phyloP scores from a whole-genome alignment of 371 early-diverging fungal species.

The Mucor circinelloides region DNA sequence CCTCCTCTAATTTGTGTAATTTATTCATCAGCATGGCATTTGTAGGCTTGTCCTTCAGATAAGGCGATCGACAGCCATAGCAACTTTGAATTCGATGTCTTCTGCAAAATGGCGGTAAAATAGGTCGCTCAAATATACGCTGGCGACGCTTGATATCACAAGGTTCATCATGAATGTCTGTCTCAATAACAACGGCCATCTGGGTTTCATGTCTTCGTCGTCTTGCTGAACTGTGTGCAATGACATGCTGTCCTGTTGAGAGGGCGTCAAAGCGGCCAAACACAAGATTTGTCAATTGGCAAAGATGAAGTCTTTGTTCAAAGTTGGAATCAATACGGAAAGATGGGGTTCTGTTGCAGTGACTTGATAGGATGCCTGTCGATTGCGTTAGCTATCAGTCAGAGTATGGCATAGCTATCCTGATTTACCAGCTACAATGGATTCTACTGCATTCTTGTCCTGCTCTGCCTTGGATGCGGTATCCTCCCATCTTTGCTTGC shows the following conservation, averaged over 20 bases:
- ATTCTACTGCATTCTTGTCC: slow-evolving; percentile 56
- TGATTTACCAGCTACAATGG: slow-evolving; percentile 47
- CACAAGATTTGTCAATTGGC: slow-evolving; percentile 62
- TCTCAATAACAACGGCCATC: slow-evolving; percentile 25
- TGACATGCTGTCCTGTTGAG: slow-evolving; percentile 42
- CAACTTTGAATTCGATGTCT: slow-evolving; percentile 46
- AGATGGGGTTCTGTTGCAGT: slow-evolving; percentile 44
- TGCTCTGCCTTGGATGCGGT: slow-evolving; percentile 49
- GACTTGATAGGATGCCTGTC: slow-evolving; percentile 59
- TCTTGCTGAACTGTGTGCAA: slow-evolving; percentile 37
- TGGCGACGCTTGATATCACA: slow-evolving; percentile 25
- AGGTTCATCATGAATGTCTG: slow-evolving; percentile 19
- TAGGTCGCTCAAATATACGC: slow-evolving; percentile 27
- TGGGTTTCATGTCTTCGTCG: slow-evolving; percentile 37
- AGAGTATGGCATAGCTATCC: too few relatives aligned
- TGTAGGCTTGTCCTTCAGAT: slow-evolving; percentile 27
- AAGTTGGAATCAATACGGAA: slow-evolving; percentile 50
- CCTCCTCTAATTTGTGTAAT: slow-evolving; percentile 39
- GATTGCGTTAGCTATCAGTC: neutral
- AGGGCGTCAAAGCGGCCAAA: slow-evolving; percentile 67
- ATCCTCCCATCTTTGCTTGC: slow-evolving; percentile 44
- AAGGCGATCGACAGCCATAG: slow-evolving; percentile 31
- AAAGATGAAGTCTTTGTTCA: slow-evolving; percentile 62
- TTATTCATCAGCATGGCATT: slow-evolving; percentile 33
- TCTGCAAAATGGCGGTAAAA: slow-evolving; percentile 42